Evolutionary conservation across 352 stramenopile species (phyloP), one percentile per base, ranked within the genome.

Genomic region (Pythium oligandrum): DNA sequence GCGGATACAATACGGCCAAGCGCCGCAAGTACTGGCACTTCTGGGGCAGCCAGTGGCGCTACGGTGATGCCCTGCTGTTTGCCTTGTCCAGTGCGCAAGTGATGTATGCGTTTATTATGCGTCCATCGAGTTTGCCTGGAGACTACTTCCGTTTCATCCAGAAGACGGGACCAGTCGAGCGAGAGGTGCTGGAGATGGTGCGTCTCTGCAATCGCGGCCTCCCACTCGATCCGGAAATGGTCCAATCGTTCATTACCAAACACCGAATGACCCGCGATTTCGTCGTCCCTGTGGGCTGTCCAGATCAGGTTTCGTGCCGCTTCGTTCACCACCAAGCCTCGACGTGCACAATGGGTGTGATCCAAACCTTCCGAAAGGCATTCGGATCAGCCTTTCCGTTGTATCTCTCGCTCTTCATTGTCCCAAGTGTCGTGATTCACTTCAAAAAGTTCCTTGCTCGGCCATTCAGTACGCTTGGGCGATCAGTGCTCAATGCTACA

Each of bases 31-130:
- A 80, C 34, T 95, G 82, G 80, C 86, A 95, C 64, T 95, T 95
- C 46, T 95, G 86, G 86, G 86, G 83, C 51, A 91, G 78, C 53
- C 55, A 90, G 53, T 95, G 86, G 86, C 56, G 68, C 36, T 86
- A 90, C 51, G 86, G 86, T 43, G 86, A 94, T 57, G 58, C 70
- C 44, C 66, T 95, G 44, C 69, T 95, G 6, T 95, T 95, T 54
- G 80, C 55, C 11, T 47, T 95, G 11, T 84, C 83, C 17, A 82
- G 66, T 31, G 83, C 83, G 34, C 83, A 93, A 57, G 72, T 93
- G 60, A 93, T 93, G 83, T 93, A 93, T 69, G 78, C 80, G 31
- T 93, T 86, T 59, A 72, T 93, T 40, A 88, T 93, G 75, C 71
- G 83, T 9, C 83, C 83, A 7, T 53, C 44, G 37, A 90, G 80